Evolutionary conservation across 305 asterid genomes (phyloP).

Genomic region (Fraxinus greggii): DNA sequence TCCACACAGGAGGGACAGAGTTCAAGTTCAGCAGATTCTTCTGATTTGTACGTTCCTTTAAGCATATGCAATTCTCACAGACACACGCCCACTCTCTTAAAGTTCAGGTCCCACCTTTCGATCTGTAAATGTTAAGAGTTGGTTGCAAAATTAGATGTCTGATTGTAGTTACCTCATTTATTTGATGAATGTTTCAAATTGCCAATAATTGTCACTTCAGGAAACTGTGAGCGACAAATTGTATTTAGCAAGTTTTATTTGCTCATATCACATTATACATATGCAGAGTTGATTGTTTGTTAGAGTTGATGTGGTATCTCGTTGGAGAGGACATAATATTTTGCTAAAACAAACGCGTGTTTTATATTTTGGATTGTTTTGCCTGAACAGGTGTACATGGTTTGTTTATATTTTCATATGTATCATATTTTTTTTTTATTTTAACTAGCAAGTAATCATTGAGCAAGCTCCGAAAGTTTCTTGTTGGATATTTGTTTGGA

Average conservation of each 20-base stretch:
- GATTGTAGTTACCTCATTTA: neutral
- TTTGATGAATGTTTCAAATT: neutral
- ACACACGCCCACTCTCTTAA: neutral
- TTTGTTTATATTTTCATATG: neutral
- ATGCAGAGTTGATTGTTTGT: neutral
- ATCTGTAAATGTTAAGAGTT: neutral
- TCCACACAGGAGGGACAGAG: slow-evolving; percentile 45
- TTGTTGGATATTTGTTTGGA: neutral
- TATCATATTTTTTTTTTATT: neutral
- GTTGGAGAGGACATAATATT: neutral
- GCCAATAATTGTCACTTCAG: neutral
- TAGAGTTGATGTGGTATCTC: neutral
- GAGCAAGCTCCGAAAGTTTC: neutral
- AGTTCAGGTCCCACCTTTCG: neutral
- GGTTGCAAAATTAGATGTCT: neutral
- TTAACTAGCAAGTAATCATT: neutral
- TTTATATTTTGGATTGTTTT: neutral
- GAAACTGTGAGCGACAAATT: neutral
- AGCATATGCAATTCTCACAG: neutral
- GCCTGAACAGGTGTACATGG: neutral
- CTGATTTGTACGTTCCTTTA: slow-evolving; percentile 58
- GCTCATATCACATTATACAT: neutral
- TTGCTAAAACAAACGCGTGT: neutral
- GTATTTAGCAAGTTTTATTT: neutral
- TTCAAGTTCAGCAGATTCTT: slow-evolving; percentile 57